Evolutionary conservation across 306 rosid species (phyloP).

Genomic region (Leucaena leucocephala): DNA sequence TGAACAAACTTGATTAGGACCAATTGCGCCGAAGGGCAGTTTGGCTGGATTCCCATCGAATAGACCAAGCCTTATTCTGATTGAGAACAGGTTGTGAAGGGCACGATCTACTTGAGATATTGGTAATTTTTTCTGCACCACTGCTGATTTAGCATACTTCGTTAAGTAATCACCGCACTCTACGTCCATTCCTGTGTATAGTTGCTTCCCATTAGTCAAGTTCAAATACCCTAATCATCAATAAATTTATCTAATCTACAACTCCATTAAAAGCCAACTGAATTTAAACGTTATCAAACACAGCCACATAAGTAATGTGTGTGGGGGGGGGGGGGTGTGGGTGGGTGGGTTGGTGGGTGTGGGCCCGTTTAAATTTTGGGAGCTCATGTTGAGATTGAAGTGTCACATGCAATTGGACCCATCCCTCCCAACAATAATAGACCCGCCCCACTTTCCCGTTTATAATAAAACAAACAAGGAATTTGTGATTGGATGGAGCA

Average conservation of each 20-base stretch:
- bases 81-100: constrained; percentile 74
- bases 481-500: neutral
- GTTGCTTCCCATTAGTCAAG: neutral
- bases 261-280: neutral
- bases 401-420: neutral
- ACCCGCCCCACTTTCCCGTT: neutral
- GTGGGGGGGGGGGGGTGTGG: too few species aligned
- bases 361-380: neutral
- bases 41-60: constrained; percentile 74
- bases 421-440: neutral
- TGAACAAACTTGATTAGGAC: constrained; percentile 70
- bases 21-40: constrained; percentile 64
- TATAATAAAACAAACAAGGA: neutral
- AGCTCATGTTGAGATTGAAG: neutral
- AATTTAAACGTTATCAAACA: neutral
- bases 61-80: constrained; percentile 83
- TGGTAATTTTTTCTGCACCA: constrained; percentile 53
- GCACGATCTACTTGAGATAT: constrained; percentile 69
- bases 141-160: constrained; percentile 65
- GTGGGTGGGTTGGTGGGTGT: too few species aligned
- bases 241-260: neutral
- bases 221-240: neutral
- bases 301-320: too few species aligned
- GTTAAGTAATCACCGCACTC: constrained; percentile 74
- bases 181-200: constrained; percentile 75